These are phyloP conservation scores for Termitomyces sp. DNA, from an alignment of 768 basidiomycete species.

Conservation along the genomic window DNA sequence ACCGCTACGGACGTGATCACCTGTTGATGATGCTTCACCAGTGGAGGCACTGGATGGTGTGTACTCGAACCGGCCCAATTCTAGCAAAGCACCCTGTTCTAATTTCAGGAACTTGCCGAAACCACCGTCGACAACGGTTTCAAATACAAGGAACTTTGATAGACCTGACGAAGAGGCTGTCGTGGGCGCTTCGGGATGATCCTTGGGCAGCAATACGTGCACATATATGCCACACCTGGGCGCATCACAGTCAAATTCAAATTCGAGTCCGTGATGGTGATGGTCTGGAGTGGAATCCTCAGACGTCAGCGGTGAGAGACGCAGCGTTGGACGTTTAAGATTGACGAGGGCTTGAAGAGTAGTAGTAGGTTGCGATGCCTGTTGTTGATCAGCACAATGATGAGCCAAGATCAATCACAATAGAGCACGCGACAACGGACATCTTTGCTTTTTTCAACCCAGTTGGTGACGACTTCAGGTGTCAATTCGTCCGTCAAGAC, in stretches of 20 bases:
- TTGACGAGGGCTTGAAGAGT: constrained; percentile 94
- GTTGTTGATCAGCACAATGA: constrained; percentile 3
- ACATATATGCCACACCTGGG: constrained; percentile 80
- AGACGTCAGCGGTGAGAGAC: constrained; percentile 60
- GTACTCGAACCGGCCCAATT: constrained; percentile 71
- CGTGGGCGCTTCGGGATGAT: constrained; percentile 48
- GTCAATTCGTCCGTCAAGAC: constrained; percentile 66
- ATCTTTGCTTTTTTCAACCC: constrained; percentile 88
- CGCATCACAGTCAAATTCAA: constrained; percentile 89
- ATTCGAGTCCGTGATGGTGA: constrained; percentile 77
- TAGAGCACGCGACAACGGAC: constrained; percentile 33
- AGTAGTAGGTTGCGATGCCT: constrained; percentile 83
- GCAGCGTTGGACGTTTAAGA: constrained; percentile 84
- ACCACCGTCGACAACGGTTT: constrained; percentile 70
- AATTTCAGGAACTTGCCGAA: constrained; percentile 71
- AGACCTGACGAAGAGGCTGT: constrained; percentile 28
- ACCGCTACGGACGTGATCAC: constrained; percentile 5
- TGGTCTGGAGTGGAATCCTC: constrained; percentile 36
- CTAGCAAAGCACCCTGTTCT: constrained; percentile 74
- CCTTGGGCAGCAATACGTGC: constrained; percentile 63
- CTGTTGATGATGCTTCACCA: constrained; percentile 10
- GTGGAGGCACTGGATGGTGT: constrained; percentile 17
- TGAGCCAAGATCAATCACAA: neutral
- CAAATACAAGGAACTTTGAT: constrained; percentile 52
- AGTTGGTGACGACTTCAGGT: constrained; percentile 72